These are phyloP conservation scores for Suillus alpinus DNA, from an alignment of 768 basidiomycete genomes.

Conservation along the genomic window DNA sequence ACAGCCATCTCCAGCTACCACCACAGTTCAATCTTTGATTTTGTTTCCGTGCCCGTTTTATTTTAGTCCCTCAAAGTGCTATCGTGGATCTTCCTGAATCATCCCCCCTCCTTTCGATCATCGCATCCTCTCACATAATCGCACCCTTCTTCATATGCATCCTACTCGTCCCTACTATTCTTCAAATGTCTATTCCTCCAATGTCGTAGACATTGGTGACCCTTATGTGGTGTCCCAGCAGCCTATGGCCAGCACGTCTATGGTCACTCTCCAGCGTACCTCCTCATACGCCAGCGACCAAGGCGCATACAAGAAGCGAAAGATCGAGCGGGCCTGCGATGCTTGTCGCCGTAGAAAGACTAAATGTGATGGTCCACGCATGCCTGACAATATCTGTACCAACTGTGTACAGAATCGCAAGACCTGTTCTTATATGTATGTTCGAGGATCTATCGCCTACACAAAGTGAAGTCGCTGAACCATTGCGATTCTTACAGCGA, in stretches of 20 bases:
- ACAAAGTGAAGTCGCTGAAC: conserved; percentile 6
- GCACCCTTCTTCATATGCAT: conserved; percentile 15
- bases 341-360: conserved; percentile 57
- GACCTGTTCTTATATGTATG: conserved; percentile 60
- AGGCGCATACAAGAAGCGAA: conserved; percentile 37
- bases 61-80: conserved; percentile 16
- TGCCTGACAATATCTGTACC: conserved; percentile 50
- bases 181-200: conserved; percentile 14
- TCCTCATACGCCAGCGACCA: conserved; percentile 13
- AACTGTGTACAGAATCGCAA: conserved; percentile 53
- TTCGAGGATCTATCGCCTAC: conserved; percentile 10
- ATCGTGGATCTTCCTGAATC: conserved; percentile 9
- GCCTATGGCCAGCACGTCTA: conserved; percentile 6
- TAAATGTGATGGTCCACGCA: conserved; percentile 58
- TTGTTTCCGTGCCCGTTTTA: conserved; percentile 1
- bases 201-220: conserved; percentile 28
- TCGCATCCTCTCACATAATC: neutral
- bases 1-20: too few relatives aligned
- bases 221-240: conserved; percentile 5
- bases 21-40: neutral
- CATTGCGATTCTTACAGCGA: conserved; percentile 37
- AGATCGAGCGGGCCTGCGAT: conserved; percentile 58
- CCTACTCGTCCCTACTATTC: conserved; percentile 12
- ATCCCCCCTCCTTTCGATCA: conserved; percentile 3
- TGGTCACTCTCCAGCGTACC: conserved; percentile 10